These are phyloP conservation scores for Candida sp. DNA, from an alignment of 1,139 yeast genomes.

Conservation along the genomic window DNA sequence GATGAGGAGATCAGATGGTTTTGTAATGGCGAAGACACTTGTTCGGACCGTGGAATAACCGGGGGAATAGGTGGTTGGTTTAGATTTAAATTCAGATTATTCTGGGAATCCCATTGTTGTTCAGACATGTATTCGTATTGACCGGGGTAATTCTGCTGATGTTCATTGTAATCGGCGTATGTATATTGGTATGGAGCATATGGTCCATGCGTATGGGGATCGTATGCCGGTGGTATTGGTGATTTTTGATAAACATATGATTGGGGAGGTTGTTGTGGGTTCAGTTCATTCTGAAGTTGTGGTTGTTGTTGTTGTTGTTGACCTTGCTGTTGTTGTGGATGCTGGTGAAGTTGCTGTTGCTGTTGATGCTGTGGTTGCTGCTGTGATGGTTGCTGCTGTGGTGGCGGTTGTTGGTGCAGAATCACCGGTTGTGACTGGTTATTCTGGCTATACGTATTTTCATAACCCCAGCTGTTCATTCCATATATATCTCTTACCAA, in stretches of 20 bases:
- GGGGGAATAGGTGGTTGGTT: neutral
- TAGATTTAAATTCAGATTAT: too few relatives aligned
- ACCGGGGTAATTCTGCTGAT: neutral
- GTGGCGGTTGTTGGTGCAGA: slow-evolving; percentile 10
- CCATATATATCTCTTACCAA: neutral
- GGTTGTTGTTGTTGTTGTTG: slow-evolving; percentile 5
- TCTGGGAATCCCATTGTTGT: neutral
- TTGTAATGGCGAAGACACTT: neutral
- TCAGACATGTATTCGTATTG: neutral
- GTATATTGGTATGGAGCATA: neutral
- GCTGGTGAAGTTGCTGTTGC: slow-evolving; percentile 3
- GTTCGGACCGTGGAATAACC: neutral
- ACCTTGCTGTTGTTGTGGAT: slow-evolving; percentile 4
- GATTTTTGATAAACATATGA: neutral
- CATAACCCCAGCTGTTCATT: neutral
- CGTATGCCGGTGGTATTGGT: neutral
- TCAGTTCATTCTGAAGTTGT: slow-evolving; percentile 10
- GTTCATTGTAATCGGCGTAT: neutral
- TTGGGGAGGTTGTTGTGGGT: slow-evolving; percentile 6
- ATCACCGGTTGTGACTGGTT: neutral
- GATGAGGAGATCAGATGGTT: neutral
- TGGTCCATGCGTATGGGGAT: neutral
- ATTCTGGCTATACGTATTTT: neutral
- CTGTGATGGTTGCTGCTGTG: slow-evolving; percentile 5
- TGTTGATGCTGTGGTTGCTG: slow-evolving; percentile 5